phyloP scores from a whole-genome alignment of 345 rosid genomes.

The Gossypioides kirkii region DNA sequence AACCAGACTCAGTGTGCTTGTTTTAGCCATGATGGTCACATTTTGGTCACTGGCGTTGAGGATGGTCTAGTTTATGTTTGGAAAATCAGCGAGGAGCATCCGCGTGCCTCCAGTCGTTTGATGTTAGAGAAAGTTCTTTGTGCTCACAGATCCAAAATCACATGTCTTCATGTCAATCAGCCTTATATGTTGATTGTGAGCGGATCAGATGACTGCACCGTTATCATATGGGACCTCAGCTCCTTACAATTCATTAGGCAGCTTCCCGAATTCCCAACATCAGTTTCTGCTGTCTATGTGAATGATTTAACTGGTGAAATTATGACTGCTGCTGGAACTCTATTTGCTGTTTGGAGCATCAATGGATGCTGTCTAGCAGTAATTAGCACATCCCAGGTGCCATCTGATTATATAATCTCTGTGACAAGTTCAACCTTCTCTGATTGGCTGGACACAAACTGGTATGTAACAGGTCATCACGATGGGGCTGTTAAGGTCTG shows the following conservation, averaged over 20 bases:
- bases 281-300: slow-evolving; percentile 83
- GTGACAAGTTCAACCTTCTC: slow-evolving; percentile 77
- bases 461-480: slow-evolving; percentile 98
- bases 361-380: slow-evolving; percentile 95
- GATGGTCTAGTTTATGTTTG: slow-evolving; percentile 86
- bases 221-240: slow-evolving; percentile 95
- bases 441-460: slow-evolving; percentile 89
- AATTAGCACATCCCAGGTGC: slow-evolving; percentile 84
- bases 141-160: slow-evolving; percentile 75
- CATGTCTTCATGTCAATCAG: slow-evolving; percentile 92
- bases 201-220: slow-evolving; percentile 93
- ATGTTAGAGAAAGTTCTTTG: slow-evolving; percentile 72
- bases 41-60: slow-evolving; percentile 88
- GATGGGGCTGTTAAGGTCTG: slow-evolving; percentile 96
- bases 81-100: slow-evolving; percentile 72
- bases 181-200: slow-evolving; percentile 93
- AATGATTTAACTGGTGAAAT: slow-evolving; percentile 95
- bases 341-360: slow-evolving; percentile 95
- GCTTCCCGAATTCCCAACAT: slow-evolving; percentile 78
- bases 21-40: slow-evolving; percentile 88
- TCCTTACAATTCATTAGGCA: slow-evolving; percentile 78
- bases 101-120: slow-evolving; percentile 51
- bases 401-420: slow-evolving; percentile 89
- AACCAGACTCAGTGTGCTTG: slow-evolving; percentile 86
- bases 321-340: slow-evolving; percentile 87